Percentiles rank a stretch among this genome's conserved stretches.
phyloP scores from a whole-genome alignment of 257 asterid genomes.

The Anisodus acutangulus region DNA sequence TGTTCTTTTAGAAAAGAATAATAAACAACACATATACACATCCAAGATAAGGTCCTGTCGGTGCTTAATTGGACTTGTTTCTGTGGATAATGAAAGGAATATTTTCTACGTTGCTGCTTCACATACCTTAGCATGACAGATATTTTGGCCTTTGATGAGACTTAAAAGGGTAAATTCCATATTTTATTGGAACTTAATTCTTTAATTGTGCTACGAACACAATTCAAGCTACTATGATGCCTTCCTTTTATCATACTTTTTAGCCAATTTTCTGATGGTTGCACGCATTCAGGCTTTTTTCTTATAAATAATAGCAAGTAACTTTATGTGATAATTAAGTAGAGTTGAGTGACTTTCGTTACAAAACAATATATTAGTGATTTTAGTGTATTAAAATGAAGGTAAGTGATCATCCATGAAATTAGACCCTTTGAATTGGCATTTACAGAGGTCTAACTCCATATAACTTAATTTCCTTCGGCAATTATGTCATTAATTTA shows the following conservation, averaged over 20 bases:
- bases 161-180: neutral
- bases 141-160: neutral
- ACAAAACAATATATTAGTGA: too few relatives aligned
- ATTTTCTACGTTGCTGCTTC: neutral
- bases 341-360: too few relatives aligned
- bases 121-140: neutral
- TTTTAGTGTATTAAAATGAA: too few relatives aligned
- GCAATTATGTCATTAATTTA: too few relatives aligned
- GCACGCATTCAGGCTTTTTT: neutral
- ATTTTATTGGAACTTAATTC: slow-evolving; percentile 9
- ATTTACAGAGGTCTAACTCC: too few relatives aligned
- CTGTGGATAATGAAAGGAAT: neutral
- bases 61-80: neutral
- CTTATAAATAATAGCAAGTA: too few relatives aligned
- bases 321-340: too few relatives aligned
- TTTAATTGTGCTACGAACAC: neutral
- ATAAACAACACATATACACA: neutral
- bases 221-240: neutral
- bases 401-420: too few relatives aligned
- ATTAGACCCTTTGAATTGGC: too few relatives aligned
- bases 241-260: neutral
- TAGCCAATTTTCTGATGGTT: neutral
- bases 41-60: neutral
- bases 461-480: too few relatives aligned
- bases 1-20: neutral